A percentile compares a stretch with the other conserved stretches of the same genome.
phyloP scores from a whole-genome alignment of 805 yeast genomes.

The Candida parachauliodes region DNA sequence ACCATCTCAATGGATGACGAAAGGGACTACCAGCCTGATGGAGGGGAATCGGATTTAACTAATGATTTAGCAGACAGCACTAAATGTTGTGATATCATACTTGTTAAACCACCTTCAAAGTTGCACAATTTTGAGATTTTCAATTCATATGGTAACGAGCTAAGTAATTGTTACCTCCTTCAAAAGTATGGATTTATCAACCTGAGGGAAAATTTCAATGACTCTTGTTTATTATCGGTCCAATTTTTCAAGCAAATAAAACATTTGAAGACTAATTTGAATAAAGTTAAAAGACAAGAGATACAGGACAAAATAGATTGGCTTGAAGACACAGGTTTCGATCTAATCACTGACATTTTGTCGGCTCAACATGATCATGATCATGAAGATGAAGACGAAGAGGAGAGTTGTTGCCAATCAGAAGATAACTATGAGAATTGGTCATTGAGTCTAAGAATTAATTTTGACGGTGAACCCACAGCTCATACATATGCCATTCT shows the following conservation, averaged over 20 bases:
- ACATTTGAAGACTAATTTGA: constrained; percentile 14
- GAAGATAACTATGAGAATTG: constrained; percentile 29
- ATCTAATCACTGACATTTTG: constrained; percentile 21
- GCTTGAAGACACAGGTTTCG: constrained; percentile 48
- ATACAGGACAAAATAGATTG: constrained; percentile 40
- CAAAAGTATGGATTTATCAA: constrained; percentile 80
- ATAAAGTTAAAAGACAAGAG: constrained; percentile 27
- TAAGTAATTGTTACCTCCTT: constrained; percentile 60
- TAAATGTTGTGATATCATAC: constrained; percentile 68
- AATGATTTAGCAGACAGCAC: constrained; percentile 31
- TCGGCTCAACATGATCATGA: constrained; percentile 9
- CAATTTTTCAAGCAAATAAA: constrained; percentile 39
- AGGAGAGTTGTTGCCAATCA: constrained; percentile 12
- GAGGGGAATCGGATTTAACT: constrained; percentile 29
- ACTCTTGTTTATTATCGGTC: constrained; percentile 54
- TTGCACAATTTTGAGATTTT: constrained; percentile 57
- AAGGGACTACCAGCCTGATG: constrained; percentile 5
- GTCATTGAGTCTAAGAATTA: constrained; percentile 42
- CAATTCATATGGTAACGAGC: constrained; percentile 75
- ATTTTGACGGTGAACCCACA: constrained; percentile 42
- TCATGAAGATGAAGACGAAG: constrained; percentile 12
- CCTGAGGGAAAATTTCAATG: constrained; percentile 37
- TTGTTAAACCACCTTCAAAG: constrained; percentile 39
- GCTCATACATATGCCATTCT: constrained; percentile 40
- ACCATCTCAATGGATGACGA: constrained; percentile 19